phyloP scores from a whole-genome alignment of 179 eudicot genomes.

The Patellifolia procumbens region DNA sequence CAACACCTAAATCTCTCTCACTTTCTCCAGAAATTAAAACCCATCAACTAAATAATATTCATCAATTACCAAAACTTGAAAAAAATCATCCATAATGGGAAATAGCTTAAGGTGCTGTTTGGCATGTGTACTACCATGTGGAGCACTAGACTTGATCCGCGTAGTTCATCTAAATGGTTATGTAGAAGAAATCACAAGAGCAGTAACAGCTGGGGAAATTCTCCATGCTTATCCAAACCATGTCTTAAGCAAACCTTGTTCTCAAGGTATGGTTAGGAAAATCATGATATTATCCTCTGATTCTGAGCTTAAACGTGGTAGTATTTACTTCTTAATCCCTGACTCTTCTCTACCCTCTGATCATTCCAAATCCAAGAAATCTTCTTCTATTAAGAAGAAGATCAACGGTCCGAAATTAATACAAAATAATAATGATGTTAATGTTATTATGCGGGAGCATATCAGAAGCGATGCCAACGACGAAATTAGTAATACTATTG shows the following conservation, averaged over 20 bases:
- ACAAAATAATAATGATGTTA: neutral
- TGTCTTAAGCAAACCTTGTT: constrained; percentile 65
- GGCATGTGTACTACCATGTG: constrained; percentile 87
- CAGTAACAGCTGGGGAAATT: constrained; percentile 61
- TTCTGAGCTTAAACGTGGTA: constrained; percentile 77
- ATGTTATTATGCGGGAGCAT: too few species aligned
- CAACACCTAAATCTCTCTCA: neutral
- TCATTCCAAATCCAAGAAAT: neutral
- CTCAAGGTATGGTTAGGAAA: constrained; percentile 55
- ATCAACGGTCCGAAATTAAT: constrained; percentile 5
- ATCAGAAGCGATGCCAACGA: too few species aligned
- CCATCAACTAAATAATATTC: neutral
- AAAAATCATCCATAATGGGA: constrained; percentile 68
- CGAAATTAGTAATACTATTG: neutral
- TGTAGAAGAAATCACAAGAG: constrained; percentile 67
- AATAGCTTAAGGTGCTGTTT: constrained; percentile 84
- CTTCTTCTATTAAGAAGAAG: neutral
- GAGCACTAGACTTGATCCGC: constrained; percentile 88
- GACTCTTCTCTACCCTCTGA: constrained; percentile 46
- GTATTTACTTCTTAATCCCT: constrained; percentile 74
- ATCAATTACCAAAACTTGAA: too few species aligned
- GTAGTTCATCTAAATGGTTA: constrained; percentile 77
- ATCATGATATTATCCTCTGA: constrained; percentile 63
- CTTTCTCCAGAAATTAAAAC: too few species aligned
- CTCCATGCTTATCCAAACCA: constrained; percentile 66